These are phyloP conservation scores for Mucor velutinosus DNA, from an alignment of 371 early-diverging fungal genomes.

Conservation along the genomic window DNA sequence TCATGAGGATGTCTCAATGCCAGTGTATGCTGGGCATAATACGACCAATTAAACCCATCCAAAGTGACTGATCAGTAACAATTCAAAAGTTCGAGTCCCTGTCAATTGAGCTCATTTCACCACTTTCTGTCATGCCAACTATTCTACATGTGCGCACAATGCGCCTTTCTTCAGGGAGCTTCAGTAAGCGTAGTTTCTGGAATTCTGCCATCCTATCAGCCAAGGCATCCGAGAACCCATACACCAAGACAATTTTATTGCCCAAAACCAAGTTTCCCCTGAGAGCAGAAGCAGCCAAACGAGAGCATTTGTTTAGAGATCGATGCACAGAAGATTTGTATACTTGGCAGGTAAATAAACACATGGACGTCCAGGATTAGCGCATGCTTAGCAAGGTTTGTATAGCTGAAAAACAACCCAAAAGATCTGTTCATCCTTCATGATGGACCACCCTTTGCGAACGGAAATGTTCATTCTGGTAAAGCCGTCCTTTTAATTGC, in stretches of 20 bases:
- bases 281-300: conserved; percentile 66
- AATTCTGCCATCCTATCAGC: conserved; percentile 2
- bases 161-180: not conserved
- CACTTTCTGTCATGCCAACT: not conserved
- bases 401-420: conserved; percentile 59
- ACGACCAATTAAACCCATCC: too few relatives aligned
- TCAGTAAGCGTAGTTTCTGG: conserved; percentile 3
- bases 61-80: not conserved
- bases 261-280: conserved; percentile 78
- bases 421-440: conserved; percentile 81
- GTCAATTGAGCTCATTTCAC: not conserved
- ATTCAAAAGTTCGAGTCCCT: conserved; percentile 3
- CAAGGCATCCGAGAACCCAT: conserved; percentile 42
- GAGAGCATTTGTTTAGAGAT: conserved; percentile 64
- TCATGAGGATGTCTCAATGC: too few relatives aligned
- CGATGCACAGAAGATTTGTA: conserved; percentile 74
- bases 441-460: conserved; percentile 98
- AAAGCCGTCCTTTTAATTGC: not conserved
- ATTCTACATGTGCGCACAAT: conserved; percentile 9
- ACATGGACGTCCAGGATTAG: not conserved
- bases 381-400: not conserved
- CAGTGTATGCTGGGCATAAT: not conserved
- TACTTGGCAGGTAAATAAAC: conserved; percentile 66
- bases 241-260: conserved; percentile 66
- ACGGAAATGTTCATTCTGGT: conserved; percentile 91